These are phyloP conservation scores for Agaricus blazei DNA, from an alignment of 768 basidiomycete species.

Conservation along the genomic window DNA sequence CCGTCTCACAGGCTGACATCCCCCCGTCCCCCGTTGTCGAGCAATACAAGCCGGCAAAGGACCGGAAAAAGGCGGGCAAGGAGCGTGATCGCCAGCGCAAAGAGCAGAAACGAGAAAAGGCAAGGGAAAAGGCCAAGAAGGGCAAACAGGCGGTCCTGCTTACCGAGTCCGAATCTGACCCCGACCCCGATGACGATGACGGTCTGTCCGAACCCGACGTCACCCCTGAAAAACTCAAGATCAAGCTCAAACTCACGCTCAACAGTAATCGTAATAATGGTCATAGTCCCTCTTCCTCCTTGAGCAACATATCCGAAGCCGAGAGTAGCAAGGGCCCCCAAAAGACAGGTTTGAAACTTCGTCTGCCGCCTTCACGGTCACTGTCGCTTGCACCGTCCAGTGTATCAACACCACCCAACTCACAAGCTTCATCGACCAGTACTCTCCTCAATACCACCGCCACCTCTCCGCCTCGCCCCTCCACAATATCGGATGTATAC, in stretches of 20 bases:
- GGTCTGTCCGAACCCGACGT: neutral
- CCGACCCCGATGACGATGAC: neutral
- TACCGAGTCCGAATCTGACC: neutral
- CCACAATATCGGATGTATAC: slow-evolving; percentile 1
- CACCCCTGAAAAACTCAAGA: slow-evolving; percentile 4
- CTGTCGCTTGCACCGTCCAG: slow-evolving; percentile 17
- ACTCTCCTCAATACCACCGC: slow-evolving; percentile 2
- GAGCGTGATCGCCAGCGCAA: slow-evolving; percentile 20
- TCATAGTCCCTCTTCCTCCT: neutral
- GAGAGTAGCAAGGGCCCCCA: neutral
- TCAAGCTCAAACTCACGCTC: slow-evolving; percentile 11
- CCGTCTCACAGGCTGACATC: slow-evolving; percentile 24
- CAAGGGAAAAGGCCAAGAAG: slow-evolving; percentile 13
- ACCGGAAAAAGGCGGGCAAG: slow-evolving; percentile 27
- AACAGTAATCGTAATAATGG: neutral
- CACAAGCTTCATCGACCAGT: slow-evolving; percentile 11
- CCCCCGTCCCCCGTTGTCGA: slow-evolving; percentile 21
- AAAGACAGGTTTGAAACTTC: slow-evolving; percentile 2
- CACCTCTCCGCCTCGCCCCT: neutral
- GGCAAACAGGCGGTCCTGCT: neutral
- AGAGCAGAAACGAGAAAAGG: slow-evolving; percentile 20
- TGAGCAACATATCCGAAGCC: slow-evolving; percentile 11
- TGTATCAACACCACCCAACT: slow-evolving; percentile 13
- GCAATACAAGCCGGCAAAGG: slow-evolving; percentile 16
- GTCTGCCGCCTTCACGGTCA: slow-evolving; percentile 11